Evolutionary conservation across 306 rosid species (phyloP), one percentile per base, ranked within the genome.

Genomic region (Heteromeles arbutifolia): DNA sequence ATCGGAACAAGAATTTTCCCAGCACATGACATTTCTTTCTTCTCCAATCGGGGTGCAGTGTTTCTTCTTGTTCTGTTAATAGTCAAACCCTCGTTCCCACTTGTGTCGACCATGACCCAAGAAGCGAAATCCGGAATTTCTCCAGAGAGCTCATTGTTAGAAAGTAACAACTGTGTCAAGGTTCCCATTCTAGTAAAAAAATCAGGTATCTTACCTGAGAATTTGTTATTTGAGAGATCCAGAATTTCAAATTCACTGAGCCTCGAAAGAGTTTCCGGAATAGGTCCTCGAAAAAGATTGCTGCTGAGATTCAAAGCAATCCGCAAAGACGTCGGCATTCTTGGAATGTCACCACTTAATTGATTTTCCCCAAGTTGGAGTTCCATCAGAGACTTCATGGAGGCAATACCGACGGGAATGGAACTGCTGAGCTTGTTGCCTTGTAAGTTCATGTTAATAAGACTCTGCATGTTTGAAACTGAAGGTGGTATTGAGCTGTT

Each of bases 211-310:
- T 4, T 0, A n/a, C 97, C 99, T 14, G 86, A 77, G 80, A 95
- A 95, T 0, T 3, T 45, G 90, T 95, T 95, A 77, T 92, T 73
- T 29, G 99, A 92, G 70, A 95, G 96, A 77, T 95, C 99, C 90
- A 92, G 72, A 31, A 95, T 72, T 88, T 87, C 96, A 4, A 92
- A 78, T 61, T 0, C 67, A 48, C 0, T 0, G 56, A 94, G 86
- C 3, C 0, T 8, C 24, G n/a, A 5, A 6, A 95, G 86, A 67
- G 29, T 67, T 3, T 0, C 1, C 0, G 96, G 96, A 76, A 95
- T 92, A 14, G n/a, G n/a, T 43, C 93, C 99, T 15, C 14, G 50
- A 45, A 95, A 89, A 67, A 0, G 83, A 80, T 95, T 95, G 82
- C 77, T 80, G 75, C 98, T 92, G 76, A 95, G 96, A 82, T 95